These are phyloP conservation scores for Pythium pyrilobum DNA, from an alignment of 352 stramenopile species.

Conservation along the genomic window DNA sequence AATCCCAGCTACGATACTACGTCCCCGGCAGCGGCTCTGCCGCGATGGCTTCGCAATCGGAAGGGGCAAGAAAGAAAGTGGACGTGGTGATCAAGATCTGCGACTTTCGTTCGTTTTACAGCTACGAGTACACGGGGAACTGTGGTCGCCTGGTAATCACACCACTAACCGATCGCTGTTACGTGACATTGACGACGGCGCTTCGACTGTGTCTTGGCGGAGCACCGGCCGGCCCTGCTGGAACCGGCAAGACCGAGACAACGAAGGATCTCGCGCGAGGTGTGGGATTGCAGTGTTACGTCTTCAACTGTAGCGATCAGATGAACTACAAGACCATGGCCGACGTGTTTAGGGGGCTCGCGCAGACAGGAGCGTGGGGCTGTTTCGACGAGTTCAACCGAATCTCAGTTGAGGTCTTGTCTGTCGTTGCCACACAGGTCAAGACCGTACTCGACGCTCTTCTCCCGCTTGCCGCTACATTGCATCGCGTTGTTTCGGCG, in stretches of 20 bases:
- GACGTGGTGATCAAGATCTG: slow-evolving; percentile 89
- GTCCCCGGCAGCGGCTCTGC: slow-evolving; percentile 34
- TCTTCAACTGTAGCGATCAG: slow-evolving; percentile 87
- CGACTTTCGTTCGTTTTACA: slow-evolving; percentile 90
- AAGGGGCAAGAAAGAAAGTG: slow-evolving; percentile 25
- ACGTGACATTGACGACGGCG: slow-evolving; percentile 81
- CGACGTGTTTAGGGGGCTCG: slow-evolving; percentile 93
- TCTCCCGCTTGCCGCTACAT: slow-evolving; percentile 19
- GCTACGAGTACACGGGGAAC: slow-evolving; percentile 97
- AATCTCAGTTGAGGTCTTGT: slow-evolving; percentile 95
- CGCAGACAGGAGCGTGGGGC: slow-evolving; percentile 93
- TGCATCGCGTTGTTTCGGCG: slow-evolving; percentile 18
- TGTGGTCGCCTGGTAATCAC: slow-evolving; percentile 85
- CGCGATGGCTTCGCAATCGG: slow-evolving; percentile 4
- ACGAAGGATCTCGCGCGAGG: slow-evolving; percentile 77
- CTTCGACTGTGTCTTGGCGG: slow-evolving; percentile 73
- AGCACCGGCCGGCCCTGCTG: slow-evolving; percentile 69
- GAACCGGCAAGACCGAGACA: slow-evolving; percentile 86
- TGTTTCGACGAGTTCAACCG: slow-evolving; percentile 98
- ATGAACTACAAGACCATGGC: slow-evolving; percentile 97
- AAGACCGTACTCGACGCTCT: slow-evolving; percentile 94
- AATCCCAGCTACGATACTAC: slow-evolving; percentile 95
- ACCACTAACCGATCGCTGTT: slow-evolving; percentile 78
- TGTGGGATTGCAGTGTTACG: slow-evolving; percentile 78
- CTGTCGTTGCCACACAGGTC: slow-evolving; percentile 95